Conservation (phyloP, 1,139 yeast genomes). For the Blastobotrys raffinosifermentans region DNA sequence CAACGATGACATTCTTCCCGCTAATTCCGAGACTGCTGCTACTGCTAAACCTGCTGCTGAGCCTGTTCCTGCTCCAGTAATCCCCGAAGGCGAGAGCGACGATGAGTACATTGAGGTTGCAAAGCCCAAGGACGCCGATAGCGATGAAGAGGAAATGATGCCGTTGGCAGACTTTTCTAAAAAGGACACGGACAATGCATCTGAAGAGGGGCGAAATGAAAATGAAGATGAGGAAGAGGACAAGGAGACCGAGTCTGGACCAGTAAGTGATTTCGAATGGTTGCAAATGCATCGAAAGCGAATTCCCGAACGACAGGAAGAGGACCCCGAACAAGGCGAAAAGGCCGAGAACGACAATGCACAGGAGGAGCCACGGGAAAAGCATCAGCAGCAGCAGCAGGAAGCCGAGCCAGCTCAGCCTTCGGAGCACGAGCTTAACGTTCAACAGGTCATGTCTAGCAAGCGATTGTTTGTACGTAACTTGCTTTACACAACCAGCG, state of each 20-base stretch:
- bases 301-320: slow-evolving; percentile 8
- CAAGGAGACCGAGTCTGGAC: slow-evolving; percentile 3
- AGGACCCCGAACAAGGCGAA: slow-evolving; percentile 16
- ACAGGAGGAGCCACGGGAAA: too few relatives aligned
- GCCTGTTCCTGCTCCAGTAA: slow-evolving; percentile 4
- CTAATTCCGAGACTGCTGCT: slow-evolving; percentile 12
- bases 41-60: slow-evolving; percentile 6
- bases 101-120: slow-evolving; percentile 26
- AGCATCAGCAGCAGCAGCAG: too few relatives aligned
- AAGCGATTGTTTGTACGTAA: slow-evolving; percentile 88
- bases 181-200: slow-evolving; percentile 12
- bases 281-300: slow-evolving; percentile 1
- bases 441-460: slow-evolving; percentile 53
- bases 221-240: slow-evolving; percentile 19
- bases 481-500: slow-evolving; percentile 72
- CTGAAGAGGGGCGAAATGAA: slow-evolving; percentile 9
- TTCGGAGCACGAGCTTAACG: slow-evolving; percentile 42
- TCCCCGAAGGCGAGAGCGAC: slow-evolving; percentile 22
- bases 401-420: slow-evolving; percentile 22
- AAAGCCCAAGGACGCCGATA: slow-evolving; percentile 23
- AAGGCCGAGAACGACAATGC: slow-evolving; percentile 19
- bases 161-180: slow-evolving; percentile 11
- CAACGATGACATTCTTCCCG: slow-evolving; percentile 55
- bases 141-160: slow-evolving; percentile 21
- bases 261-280: slow-evolving; percentile 3